A percentile compares a stretch with the other conserved stretches of the same genome.
Conservation (phyloP, 225 moss, liverwort and hornwort genomes). For the Asterella californica region DNA sequence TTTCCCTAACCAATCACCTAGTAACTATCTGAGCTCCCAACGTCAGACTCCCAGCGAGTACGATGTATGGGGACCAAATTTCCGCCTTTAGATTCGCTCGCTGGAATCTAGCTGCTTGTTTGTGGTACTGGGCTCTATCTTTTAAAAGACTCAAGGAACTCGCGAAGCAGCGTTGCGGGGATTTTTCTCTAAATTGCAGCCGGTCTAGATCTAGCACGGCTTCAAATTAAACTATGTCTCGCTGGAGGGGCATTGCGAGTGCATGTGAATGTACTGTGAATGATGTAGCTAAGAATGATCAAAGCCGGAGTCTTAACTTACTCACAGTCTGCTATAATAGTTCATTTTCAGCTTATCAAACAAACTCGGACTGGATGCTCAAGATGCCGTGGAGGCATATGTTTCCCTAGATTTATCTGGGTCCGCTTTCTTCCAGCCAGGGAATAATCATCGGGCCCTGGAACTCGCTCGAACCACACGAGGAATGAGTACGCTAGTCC, state of each 20-base stretch:
- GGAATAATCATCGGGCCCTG: too few relatives aligned
- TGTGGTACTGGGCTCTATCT: background rate
- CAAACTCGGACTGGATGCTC: too few relatives aligned
- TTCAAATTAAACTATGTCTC: conserved; percentile 9
- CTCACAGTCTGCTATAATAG: too few relatives aligned
- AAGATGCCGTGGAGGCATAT: too few relatives aligned
- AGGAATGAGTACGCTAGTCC: background rate
- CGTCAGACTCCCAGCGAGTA: background rate
- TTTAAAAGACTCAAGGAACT: background rate
- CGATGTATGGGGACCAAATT: background rate
- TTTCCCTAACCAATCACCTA: background rate
- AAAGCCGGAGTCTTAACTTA: background rate
- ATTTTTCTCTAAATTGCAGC: conserved; percentile 4
- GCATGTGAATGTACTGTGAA: background rate
- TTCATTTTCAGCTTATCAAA: too few relatives aligned
- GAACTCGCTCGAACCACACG: too few relatives aligned
- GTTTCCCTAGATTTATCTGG: too few relatives aligned
- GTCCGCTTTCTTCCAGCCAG: too few relatives aligned
- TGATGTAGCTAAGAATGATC: background rate
- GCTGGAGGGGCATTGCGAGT: background rate
- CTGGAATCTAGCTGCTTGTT: background rate
- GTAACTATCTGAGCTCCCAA: background rate
- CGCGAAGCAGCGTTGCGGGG: background rate
- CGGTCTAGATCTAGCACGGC: background rate
- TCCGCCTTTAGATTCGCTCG: background rate